phyloP scores from a whole-genome alignment of 495 filamentous ascomycete genomes.

The Penicillium fimorum region DNA sequence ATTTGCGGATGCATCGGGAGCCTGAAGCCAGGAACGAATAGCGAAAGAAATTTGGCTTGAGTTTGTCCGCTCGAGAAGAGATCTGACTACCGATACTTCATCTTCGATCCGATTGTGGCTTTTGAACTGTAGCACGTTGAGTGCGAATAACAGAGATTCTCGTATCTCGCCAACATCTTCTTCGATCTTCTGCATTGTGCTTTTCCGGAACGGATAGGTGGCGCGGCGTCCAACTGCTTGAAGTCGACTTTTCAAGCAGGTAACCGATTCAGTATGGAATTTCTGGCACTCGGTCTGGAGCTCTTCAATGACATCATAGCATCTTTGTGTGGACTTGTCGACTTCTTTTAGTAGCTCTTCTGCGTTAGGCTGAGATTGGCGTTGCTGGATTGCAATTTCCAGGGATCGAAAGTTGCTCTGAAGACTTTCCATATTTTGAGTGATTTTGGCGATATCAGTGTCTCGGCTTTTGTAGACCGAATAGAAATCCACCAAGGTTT shows the following conservation, averaged over 20 bases:
- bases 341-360: conserved; percentile 21
- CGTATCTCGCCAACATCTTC: conserved; percentile 31
- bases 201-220: conserved; percentile 34
- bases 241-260: conserved; percentile 13
- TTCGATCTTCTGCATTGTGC: conserved; percentile 34
- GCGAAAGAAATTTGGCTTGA: conserved; percentile 20
- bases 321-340: conserved; percentile 1
- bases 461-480: conserved; percentile 21
- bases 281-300: conserved; percentile 28
- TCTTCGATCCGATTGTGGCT: conserved; percentile 17
- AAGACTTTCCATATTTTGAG: conserved; percentile 20
- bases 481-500: conserved; percentile 30
- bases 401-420: conserved; percentile 19
- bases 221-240: conserved; percentile 17
- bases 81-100: conserved; percentile 18
- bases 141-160: conserved; percentile 26
- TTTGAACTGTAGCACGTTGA: conserved; percentile 28
- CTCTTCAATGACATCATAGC: conserved; percentile 28
- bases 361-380: conserved; percentile 19
- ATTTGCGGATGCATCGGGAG: conserved; percentile 30
- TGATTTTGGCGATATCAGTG: conserved; percentile 16
- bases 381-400: conserved; percentile 17
- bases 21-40: conserved; percentile 30
- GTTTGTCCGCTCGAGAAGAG: conserved; percentile 11
- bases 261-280: conserved; percentile 9